Evolutionary conservation across 169 alveolate species (phyloP), one percentile per base, ranked within the genome.

Genomic region (Eimeria tenella): DNA sequence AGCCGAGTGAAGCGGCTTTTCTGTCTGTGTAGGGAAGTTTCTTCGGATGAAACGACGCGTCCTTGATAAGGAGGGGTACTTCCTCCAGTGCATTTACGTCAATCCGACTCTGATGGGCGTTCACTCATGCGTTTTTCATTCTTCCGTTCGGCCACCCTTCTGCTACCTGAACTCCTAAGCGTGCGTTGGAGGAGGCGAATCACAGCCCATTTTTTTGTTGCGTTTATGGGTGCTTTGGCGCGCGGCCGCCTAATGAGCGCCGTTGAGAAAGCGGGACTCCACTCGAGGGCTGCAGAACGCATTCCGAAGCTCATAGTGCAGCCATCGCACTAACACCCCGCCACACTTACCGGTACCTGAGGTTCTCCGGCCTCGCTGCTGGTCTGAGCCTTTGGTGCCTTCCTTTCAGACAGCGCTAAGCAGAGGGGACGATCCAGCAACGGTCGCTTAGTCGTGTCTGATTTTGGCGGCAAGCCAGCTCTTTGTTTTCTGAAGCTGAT

Each of bases 281-380:
- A 68, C 77, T 68, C 77, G 77, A 23, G 77, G 77, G 77, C 77
- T 68, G 77, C 77, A 68, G 19, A n/a, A 9, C 10, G 11, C 77
- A 68, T 5, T 23, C 13, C 5, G 7, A 5, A 3, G 77, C 11
- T 8, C 11, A 49, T 13, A 68, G 42, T 25, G 49, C 77, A 68
- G 77, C 77, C 77, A n/a, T 68, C 77, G 77, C 77, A 68, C 77
- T 68, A 68, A 68, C 77, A 68, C 77, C 77, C 77, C 77, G 77
- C 25, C n/a, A 68, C 5, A 68, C 77, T 68, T 68, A 13, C 77
- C 11, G 77, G 77, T 21, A 23, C 77, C 77, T 68, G 42, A 68
- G 77, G 77, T 25, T 68, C 49, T 8, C n/a, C 77, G n/a, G 25
- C 77, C 8, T 68, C 49, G 49, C 77, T 68, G 77, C 77, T 68